A percentile compares a stretch with the other conserved stretches of the same genome.
Conservation (phyloP, 2,329 filamentous ascomycete genomes). For the Claviceps sp. region DNA sequence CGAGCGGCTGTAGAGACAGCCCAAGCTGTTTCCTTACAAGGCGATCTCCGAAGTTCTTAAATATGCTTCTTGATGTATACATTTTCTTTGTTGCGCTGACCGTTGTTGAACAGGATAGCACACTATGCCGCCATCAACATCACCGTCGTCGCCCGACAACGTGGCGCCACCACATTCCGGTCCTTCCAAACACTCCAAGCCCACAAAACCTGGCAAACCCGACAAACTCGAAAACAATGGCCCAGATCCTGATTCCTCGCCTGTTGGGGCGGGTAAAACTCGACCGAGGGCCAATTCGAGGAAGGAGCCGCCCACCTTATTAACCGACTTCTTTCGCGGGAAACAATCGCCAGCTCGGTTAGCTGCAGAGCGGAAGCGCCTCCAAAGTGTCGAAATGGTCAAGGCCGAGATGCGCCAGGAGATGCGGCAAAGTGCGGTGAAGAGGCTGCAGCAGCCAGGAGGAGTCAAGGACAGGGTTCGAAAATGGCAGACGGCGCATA, state of each 20-base stretch:
- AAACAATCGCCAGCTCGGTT: constrained; percentile 42
- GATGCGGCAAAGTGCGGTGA: constrained; percentile 45
- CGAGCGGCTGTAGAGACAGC: not conserved
- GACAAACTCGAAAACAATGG: constrained; percentile 8
- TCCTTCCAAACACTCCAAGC: constrained; percentile 4
- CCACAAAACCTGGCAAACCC: constrained; percentile 1
- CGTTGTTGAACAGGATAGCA: constrained; percentile 6
- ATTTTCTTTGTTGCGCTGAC: constrained; percentile 5
- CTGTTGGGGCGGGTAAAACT: constrained; percentile 20
- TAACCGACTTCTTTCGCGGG: constrained; percentile 45
- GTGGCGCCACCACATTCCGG: constrained; percentile 7
- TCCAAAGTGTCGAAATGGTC: constrained; percentile 46
- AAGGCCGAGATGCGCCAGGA: constrained; percentile 38
- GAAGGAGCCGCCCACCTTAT: constrained; percentile 30
- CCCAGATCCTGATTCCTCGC: constrained; percentile 26
- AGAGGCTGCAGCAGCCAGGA: constrained; percentile 46
- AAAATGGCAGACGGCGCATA: constrained; percentile 72
- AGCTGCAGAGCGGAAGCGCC: constrained; percentile 36
- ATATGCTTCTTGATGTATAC: not conserved
- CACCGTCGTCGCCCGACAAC: constrained; percentile 6
- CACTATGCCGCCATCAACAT: constrained; percentile 12
- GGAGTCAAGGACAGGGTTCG: constrained; percentile 69
- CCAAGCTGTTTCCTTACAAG: not conserved
- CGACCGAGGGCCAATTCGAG: constrained; percentile 25
- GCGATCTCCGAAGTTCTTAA: not conserved